Evolutionary conservation across 2,329 filamentous ascomycete species (phyloP).

Genomic region (Botrytis aclada): DNA sequence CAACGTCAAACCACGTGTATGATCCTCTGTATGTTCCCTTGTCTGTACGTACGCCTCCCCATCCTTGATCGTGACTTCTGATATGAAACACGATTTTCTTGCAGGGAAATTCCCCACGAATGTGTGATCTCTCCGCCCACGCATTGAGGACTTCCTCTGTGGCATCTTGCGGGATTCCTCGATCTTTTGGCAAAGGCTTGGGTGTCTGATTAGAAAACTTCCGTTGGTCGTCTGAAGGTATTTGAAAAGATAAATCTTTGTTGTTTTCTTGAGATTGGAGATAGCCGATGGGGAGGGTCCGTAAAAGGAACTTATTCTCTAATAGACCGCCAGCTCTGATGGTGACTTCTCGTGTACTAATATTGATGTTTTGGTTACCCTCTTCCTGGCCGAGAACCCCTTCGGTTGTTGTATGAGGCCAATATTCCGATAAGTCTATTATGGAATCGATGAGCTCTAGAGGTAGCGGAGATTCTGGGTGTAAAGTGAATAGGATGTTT

Average conservation of each 20-base stretch:
- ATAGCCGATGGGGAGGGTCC: constrained; percentile 35
- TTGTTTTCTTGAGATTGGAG: not conserved
- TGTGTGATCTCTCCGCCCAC: constrained; percentile 24
- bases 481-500: constrained; percentile 42
- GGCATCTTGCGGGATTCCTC: constrained; percentile 19
- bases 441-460: constrained; percentile 54
- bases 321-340: constrained; percentile 19
- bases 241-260: constrained; percentile 15
- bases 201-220: constrained; percentile 21
- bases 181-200: constrained; percentile 22
- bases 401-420: constrained; percentile 47
- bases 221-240: not conserved
- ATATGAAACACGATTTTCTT: constrained; percentile 61
- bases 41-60: constrained; percentile 40
- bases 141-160: constrained; percentile 26
- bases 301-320: constrained; percentile 43
- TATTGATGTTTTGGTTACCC: constrained; percentile 21
- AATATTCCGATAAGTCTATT: constrained; percentile 61
- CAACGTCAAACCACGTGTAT: constrained; percentile 63
- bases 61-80: constrained; percentile 57
- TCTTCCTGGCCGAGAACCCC: not conserved
- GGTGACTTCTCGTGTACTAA: constrained; percentile 8
- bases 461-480: constrained; percentile 46
- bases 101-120: constrained; percentile 45
- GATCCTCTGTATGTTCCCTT: constrained; percentile 47